Evolutionary conservation across 495 filamentous ascomycete species (phyloP).

Genomic region (Penicillium chermesinum): DNA sequence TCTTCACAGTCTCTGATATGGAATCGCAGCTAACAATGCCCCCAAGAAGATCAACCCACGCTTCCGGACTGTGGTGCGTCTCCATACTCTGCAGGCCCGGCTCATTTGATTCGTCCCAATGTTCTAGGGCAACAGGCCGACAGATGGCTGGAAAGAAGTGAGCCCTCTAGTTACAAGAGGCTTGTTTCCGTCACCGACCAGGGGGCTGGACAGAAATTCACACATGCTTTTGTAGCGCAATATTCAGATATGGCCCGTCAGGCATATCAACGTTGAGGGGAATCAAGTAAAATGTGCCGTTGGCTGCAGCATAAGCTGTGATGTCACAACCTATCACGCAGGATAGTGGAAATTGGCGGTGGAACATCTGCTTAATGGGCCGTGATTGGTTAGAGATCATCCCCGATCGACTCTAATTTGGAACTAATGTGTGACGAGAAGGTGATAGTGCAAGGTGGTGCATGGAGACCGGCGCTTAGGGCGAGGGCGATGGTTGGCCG

Average conservation of each 20-base stretch:
- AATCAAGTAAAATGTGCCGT: neutral
- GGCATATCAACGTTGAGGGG: neutral
- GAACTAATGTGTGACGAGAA: conserved; percentile 24
- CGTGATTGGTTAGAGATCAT: conserved; percentile 9
- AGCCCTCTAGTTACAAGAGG: too few species aligned
- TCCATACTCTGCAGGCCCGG: too few species aligned
- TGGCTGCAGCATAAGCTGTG: neutral
- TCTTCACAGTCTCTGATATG: too few species aligned
- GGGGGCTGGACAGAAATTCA: neutral
- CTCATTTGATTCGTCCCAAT: too few species aligned
- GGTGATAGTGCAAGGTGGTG: conserved; percentile 23
- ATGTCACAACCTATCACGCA: conserved; percentile 7
- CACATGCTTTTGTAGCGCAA: neutral
- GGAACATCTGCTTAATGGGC: neutral
- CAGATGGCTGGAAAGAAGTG: too few species aligned
- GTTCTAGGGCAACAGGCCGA: too few species aligned
- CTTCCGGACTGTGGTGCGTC: too few species aligned
- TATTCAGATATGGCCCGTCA: neutral
- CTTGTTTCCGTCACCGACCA: too few species aligned
- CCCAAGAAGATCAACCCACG: too few species aligned
- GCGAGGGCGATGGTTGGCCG: conserved; percentile 13
- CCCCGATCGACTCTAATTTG: conserved; percentile 7
- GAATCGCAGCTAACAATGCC: too few species aligned
- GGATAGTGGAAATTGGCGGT: neutral
- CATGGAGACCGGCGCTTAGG: conserved; percentile 27